Base-by-base conservation (phyloP, 2,329 filamentous ascomycete species). In the Cladosporium oxysporum region DNA sequence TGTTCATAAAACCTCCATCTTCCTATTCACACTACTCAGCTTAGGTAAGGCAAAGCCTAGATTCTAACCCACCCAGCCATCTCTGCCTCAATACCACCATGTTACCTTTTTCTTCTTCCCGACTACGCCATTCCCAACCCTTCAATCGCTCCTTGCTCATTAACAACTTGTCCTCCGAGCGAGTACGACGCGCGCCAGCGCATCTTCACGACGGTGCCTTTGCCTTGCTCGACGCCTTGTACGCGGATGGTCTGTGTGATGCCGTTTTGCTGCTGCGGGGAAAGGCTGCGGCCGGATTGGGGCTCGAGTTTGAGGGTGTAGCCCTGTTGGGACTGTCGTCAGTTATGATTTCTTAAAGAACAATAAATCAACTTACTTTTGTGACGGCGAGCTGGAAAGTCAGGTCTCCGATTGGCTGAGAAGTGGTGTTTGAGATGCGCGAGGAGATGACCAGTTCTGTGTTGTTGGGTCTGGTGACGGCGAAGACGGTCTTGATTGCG, bases 361-460 rank as follows among this genome's bases (percentile, higher is more conserved):
- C 18, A 10, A 53, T 41, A 61, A 29, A 31, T 53, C 49, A 37
- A 61, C 67, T 23, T 81, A 96, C 93, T 87, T 94, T 98, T 67
- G 94, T 95, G 33, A 97, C 94, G 3, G 95, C 95, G 47, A 96
- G 84, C 77, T 97, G 92, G 74, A 97, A 96, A 66, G 94, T 93
- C 33, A 99, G 82, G 69, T 96, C 91, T 3, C 86, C 85, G 26
- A 99, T 85, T 0, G 87, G 85, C 72, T 91, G 85, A 1, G 85
- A 79, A 0, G 89, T 90, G 67, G 87, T 90, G 76, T 96, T 99
- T 21, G 92, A 93, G 76, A 97, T 96, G n/a, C 86, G 84, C 69
- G 93, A 91, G 4, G 88, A 81, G 57, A 98, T 86, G 53, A 97
- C 87, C 2, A 87, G 79, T 69, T 87, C 81, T 65, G 80, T 78